Evolutionary conservation across 2,329 filamentous ascomycete species (phyloP), one percentile per base, ranked within the genome.

Genomic region (Dactylellina drechsleri): DNA sequence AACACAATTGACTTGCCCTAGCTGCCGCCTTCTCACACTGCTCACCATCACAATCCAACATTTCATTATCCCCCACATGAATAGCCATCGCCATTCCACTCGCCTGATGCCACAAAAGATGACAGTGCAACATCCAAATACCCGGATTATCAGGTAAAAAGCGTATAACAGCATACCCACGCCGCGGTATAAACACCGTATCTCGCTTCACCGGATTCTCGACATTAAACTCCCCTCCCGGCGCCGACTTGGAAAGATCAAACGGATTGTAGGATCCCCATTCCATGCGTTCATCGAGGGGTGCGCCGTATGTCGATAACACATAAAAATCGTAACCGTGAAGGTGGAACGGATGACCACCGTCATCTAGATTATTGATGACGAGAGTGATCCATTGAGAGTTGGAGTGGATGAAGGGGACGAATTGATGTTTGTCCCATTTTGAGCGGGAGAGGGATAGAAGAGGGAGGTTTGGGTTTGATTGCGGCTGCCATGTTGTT

Each of bases 261-360:
- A 15, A 61, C 40, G 13, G 26, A 7, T 28, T 28, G 7, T 28
- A 28, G 7, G 26, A 28, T 4, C 26, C 26, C 26, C 26, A 28
- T 28, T 28, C 26, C 26, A 28, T 28, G 7, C 26, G 26, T 28
- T 28, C 26, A 28, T 28, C 26, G 3, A 28, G 7, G 3, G 26
- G 26, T 28, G 26, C 26, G 7, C 26, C 26, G 26, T 28, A 28
- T 3, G 26, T 28, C 7, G 26, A 28, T 7, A 28, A 28, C 3
- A 61, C 23, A 16, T 61, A 41, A 36, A 52, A 31, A 2, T 64
- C 59, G 43, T 64, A 28, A 12, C 59, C 59, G 59, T 64, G 59
- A 8, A 64, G 5, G 31, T 64, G 59, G 18, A 8, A 52, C 12
- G 59, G 59, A 40, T 64, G 59, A 7, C 26, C 26, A 3, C 26